Conservation (phyloP, 164 flowering plant species). For the Piper longum region DNA sequence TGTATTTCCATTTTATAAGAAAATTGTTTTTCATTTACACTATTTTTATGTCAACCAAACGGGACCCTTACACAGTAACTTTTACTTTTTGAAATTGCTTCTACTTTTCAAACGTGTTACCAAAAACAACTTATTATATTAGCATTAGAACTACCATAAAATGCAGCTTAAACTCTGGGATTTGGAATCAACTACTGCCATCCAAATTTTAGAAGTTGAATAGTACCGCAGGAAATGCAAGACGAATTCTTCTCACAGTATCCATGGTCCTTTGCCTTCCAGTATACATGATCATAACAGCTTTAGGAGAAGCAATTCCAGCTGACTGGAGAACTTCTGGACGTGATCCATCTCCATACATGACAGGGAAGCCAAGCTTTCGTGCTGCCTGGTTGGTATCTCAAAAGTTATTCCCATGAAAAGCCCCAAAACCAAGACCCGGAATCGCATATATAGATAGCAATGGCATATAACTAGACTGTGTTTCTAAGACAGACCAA, state of each 20-base stretch:
- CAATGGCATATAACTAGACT: too few relatives aligned
- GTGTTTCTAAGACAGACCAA: too few relatives aligned
- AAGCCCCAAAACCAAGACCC: background rate
- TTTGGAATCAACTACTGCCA: background rate
- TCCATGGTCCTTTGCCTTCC: conserved; percentile 51
- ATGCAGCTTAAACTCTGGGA: background rate
- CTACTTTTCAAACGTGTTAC: too few relatives aligned
- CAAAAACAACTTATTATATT: too few relatives aligned
- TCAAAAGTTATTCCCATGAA: background rate
- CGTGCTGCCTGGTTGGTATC: conserved; percentile 39
- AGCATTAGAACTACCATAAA: too few relatives aligned
- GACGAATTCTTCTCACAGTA: conserved; percentile 80
- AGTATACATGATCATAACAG: conserved; percentile 83
- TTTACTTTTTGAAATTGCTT: too few relatives aligned
- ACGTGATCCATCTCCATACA: conserved; percentile 93
- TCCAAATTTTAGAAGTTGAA: background rate
- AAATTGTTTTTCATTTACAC: too few relatives aligned
- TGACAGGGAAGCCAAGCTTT: conserved; percentile 75
- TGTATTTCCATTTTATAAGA: too few relatives aligned
- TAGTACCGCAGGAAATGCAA: conserved; percentile 74
- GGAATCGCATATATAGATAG: too few relatives aligned
- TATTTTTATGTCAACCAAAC: too few relatives aligned
- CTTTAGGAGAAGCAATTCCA: conserved; percentile 93
- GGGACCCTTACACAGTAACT: too few relatives aligned
- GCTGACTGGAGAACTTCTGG: conserved; percentile 91